Evolutionary conservation across 805 yeast species (phyloP).

Genomic region (Yarrowia phangngaensis): DNA sequence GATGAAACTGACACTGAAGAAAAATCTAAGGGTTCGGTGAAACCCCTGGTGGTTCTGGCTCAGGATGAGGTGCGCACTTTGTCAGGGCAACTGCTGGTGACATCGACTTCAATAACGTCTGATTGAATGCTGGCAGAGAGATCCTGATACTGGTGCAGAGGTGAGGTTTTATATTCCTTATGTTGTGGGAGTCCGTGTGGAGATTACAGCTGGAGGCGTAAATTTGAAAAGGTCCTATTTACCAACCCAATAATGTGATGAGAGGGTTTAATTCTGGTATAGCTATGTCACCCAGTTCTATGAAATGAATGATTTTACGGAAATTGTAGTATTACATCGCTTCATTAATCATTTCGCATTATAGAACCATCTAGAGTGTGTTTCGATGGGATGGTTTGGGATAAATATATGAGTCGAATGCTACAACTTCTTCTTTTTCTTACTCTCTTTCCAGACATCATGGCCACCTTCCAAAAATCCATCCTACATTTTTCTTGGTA

Average conservation of each 20-base stretch:
- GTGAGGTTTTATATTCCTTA: conserved; percentile 60
- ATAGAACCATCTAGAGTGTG: not conserved
- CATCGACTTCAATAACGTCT: conserved; percentile 52
- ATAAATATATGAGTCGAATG: conserved; percentile 35
- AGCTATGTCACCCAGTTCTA: conserved; percentile 1
- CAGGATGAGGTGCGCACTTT: conserved; percentile 72
- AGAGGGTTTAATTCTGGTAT: conserved; percentile 22
- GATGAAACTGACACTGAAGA: conserved; percentile 54
- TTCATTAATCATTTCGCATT: not conserved
- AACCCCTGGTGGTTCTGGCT: conserved; percentile 58
- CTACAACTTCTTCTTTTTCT: conserved; percentile 56
- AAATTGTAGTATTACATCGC: not conserved
- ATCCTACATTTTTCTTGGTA: conserved; percentile 55
- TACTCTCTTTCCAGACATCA: conserved; percentile 58
- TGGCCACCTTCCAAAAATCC: conserved; percentile 75
- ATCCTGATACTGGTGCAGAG: conserved; percentile 43
- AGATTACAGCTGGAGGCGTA: conserved; percentile 80
- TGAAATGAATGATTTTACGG: conserved; percentile 1
- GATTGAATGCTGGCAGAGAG: conserved; percentile 52
- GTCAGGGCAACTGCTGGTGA: conserved; percentile 60
- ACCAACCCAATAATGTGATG: no score
- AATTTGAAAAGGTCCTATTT: conserved; percentile 47
- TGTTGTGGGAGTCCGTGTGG: conserved; percentile 72
- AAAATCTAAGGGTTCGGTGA: conserved; percentile 33
- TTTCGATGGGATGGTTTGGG: no score